Evolutionary conservation across 169 alveolate species (phyloP), one percentile per base, ranked within the genome.

Genomic region (Cryptosporidium muris): DNA sequence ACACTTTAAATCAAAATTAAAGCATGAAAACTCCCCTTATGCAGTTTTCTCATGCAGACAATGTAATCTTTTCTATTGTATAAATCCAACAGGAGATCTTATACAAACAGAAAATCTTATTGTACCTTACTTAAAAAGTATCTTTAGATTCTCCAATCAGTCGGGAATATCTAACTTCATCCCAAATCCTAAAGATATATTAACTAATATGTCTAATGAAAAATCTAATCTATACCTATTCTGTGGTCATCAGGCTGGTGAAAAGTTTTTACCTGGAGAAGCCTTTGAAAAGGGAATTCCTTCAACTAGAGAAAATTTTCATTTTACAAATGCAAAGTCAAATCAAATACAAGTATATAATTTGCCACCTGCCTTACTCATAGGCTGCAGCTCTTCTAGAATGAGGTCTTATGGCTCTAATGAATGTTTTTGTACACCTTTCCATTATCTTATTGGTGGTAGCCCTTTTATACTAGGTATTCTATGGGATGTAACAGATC

Each of bases 201-300:
- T 74, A 68, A 53, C 45, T 45, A 48, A 58, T 43, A 74, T 74
- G 16, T 8, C 49, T 3, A 6, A 58, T 25, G 42, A 74, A 9
- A 36, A 25, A 14, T 36, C 63, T n/a, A 74, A 74, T 58, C 67
- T 74, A 37, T 74, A 74, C 47, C 74, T 74, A 9, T 74, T 58
- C 34, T 74, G 85, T 60, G 85, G 85, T 16, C 85, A 74, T 43
- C 85, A 74, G 49, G 85, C 85, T 3, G 85, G 85, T 2, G 85
- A 74, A 60, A 74, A 42, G 49, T 74, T 58, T 58, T 58, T 74
- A 5, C 66, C 54, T 38, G 85, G 85, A 4, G 85, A 74, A 51
- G 38, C 14, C 7, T 16, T 74, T 42, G 85, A 74, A 74, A 74
- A 63, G 25, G 85, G 85, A 43, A 58, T 74, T 12, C 25, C 25